Conservation (phyloP, 2,329 filamentous ascomycete species). For the Fonsecaea nubica region DNA sequence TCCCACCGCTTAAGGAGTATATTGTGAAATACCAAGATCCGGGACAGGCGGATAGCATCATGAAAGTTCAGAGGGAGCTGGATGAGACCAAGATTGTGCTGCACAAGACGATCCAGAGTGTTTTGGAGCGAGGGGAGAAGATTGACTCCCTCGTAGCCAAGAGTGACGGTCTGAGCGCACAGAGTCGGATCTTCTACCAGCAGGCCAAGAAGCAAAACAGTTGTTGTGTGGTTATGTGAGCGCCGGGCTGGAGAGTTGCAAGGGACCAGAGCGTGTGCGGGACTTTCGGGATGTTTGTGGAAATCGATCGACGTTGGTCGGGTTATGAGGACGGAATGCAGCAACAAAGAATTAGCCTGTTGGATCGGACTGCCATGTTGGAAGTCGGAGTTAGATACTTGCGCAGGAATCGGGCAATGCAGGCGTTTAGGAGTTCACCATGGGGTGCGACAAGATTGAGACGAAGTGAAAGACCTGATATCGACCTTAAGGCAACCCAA, state of each 20-base stretch:
- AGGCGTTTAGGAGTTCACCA: conserved; percentile 12
- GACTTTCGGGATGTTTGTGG: not conserved
- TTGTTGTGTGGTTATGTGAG: conserved; percentile 63
- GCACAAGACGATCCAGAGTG: conserved; percentile 89
- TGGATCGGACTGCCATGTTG: not conserved
- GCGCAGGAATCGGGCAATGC: not conserved
- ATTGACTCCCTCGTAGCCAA: conserved; percentile 93
- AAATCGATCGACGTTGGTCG: not conserved
- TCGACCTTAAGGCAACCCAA: not conserved
- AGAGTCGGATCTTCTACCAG: conserved; percentile 98
- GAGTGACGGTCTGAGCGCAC: conserved; percentile 85
- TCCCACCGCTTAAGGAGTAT: conserved; percentile 82
- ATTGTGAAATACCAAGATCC: conserved; percentile 51
- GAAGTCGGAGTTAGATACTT: not conserved
- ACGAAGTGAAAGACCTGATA: not conserved
- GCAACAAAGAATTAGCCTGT: not conserved
- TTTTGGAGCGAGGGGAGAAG: conserved; percentile 84
- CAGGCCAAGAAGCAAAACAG: conserved; percentile 69
- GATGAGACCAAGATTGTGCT: conserved; percentile 97
- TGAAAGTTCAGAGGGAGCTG: conserved; percentile 94
- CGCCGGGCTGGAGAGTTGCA: not conserved
- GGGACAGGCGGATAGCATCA: conserved; percentile 81
- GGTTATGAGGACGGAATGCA: not conserved
- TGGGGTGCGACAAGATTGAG: not conserved
- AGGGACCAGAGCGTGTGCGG: not conserved